A percentile compares a stretch with the other conserved stretches of the same genome.
Conservation (phyloP, 2,329 filamentous ascomycete species). For the Emmonsiellopsis sp. region DNA sequence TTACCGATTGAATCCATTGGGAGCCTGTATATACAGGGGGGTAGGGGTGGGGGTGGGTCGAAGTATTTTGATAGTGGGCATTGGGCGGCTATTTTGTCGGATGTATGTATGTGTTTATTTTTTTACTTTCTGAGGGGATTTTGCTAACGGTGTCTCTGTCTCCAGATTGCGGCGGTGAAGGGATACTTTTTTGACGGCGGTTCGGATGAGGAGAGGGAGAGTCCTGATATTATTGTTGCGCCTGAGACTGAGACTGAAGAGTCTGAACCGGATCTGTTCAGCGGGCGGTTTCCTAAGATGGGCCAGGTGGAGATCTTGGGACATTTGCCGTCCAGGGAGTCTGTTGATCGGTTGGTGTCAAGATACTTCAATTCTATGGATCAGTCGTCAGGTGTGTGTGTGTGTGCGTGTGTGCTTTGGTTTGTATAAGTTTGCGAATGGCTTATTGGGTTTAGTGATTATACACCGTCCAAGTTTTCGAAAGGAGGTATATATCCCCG, state of each 20-base stretch:
- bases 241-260: background rate
- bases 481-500: conserved; percentile 19
- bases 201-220: background rate
- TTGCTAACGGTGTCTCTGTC: background rate
- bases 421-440: conserved; percentile 17
- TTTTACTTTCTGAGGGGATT: background rate
- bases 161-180: background rate
- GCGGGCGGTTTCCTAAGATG: conserved; percentile 1
- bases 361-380: conserved; percentile 25
- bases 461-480: conserved; percentile 22
- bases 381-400: conserved; percentile 13
- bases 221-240: background rate
- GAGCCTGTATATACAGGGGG: conserved; percentile 38
- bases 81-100: conserved; percentile 1
- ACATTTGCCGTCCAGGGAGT: conserved; percentile 18
- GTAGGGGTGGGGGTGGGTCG: background rate
- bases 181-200: conserved; percentile 1
- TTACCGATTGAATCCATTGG: conserved; percentile 52
- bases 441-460: conserved; percentile 14
- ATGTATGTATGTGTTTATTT: background rate
- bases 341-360: conserved; percentile 20
- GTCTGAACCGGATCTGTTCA: background rate
- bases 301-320: conserved; percentile 25
- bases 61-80: conserved; percentile 1
- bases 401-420: conserved; percentile 11